phyloP scores from a whole-genome alignment of 768 basidiomycete species.

The Leccinum variicolor region DNA sequence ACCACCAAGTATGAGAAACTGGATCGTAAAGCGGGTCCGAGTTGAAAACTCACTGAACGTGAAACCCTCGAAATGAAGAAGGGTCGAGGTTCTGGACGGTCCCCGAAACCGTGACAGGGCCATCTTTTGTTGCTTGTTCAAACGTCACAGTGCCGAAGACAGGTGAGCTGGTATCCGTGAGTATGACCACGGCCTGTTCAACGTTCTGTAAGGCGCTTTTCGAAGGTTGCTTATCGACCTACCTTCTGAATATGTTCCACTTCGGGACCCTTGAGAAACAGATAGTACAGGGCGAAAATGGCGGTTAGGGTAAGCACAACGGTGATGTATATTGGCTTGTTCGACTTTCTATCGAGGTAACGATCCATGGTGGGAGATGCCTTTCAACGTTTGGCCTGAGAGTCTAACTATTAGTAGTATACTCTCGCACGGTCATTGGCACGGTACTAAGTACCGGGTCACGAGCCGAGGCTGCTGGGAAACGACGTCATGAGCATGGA shows the following conservation, averaged over 20 bases:
- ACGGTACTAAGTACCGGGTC: background rate
- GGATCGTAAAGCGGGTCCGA: conserved; percentile 10
- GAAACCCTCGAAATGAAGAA: conserved; percentile 65
- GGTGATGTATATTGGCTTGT: conserved; percentile 15
- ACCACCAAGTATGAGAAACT: conserved; percentile 6
- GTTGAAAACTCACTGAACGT: conserved; percentile 61
- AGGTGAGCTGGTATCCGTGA: conserved; percentile 52
- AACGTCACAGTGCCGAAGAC: conserved; percentile 68
- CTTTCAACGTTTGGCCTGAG: background rate
- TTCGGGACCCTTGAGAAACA: conserved; percentile 18
- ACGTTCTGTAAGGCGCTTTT: background rate
- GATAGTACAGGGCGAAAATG: conserved; percentile 20
- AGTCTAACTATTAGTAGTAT: background rate
- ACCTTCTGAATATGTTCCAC: conserved; percentile 23
- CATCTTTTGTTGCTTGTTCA: conserved; percentile 46
- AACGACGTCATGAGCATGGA: background rate
- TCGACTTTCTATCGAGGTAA: conserved; percentile 20
- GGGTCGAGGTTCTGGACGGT: conserved; percentile 58
- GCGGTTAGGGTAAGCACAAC: conserved; percentile 6
- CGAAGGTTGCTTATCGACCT: background rate
- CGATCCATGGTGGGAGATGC: conserved; percentile 19
- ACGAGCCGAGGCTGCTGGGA: background rate
- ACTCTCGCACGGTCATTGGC: background rate
- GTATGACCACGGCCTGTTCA: conserved; percentile 52
- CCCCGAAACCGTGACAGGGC: conserved; percentile 61